Conservation (phyloP, 495 filamentous ascomycete species). For the Neurospora sp. region DNA sequence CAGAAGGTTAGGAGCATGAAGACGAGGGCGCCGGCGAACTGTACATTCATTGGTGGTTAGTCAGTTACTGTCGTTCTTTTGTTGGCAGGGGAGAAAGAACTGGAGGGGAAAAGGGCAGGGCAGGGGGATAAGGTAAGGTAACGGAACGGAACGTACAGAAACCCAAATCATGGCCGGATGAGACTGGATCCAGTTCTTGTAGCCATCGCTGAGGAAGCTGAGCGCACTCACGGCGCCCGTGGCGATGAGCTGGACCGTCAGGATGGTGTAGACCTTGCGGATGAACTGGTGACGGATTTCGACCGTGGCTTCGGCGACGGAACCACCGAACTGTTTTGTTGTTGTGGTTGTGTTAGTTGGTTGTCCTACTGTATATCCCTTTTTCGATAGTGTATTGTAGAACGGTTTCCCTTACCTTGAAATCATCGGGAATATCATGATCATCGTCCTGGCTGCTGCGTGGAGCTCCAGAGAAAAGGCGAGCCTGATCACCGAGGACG, state of each 20-base stretch:
- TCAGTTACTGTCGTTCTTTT: not conserved
- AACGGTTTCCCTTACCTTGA: slow-evolving; percentile 54
- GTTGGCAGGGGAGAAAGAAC: not conserved
- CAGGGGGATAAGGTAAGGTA: not conserved
- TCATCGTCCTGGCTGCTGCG: slow-evolving; percentile 78
- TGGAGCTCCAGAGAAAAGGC: slow-evolving; percentile 38
- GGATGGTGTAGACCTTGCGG: slow-evolving; percentile 58
- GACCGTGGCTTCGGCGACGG: slow-evolving; percentile 82
- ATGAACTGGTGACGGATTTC: slow-evolving; percentile 97
- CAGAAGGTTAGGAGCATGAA: slow-evolving; percentile 89
- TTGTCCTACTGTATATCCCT: not conserved
- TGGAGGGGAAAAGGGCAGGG: slow-evolving; percentile 5
- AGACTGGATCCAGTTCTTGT: slow-evolving; percentile 79
- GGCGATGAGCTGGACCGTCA: slow-evolving; percentile 75
- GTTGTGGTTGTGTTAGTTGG: not conserved
- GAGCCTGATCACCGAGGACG: slow-evolving; percentile 25
- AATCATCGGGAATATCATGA: slow-evolving; percentile 72
- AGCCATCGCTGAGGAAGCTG: slow-evolving; percentile 70
- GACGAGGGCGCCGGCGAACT: slow-evolving; percentile 64
- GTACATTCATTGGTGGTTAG: not conserved
- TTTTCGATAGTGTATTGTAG: not conserved
- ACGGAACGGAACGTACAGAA: slow-evolving; percentile 38
- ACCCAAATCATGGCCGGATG: slow-evolving; percentile 78
- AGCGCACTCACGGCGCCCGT: slow-evolving; percentile 74
- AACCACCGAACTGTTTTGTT: slow-evolving; percentile 63